Evolutionary conservation across 2,329 filamentous ascomycete genomes (phyloP).

Genomic region (Phoma sp.): DNA sequence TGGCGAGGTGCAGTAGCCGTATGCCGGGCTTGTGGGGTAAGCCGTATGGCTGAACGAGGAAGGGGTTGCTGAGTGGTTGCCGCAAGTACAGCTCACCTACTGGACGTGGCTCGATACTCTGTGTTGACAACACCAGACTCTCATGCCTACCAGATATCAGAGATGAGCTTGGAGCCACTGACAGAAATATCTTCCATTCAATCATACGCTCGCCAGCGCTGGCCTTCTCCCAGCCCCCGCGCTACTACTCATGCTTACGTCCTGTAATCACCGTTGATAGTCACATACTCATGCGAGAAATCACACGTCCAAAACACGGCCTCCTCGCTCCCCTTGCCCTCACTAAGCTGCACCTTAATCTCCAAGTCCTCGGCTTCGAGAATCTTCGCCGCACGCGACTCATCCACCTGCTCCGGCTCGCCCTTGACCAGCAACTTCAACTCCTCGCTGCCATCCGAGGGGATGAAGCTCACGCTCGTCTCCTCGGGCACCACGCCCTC

Average conservation of each 20-base stretch:
- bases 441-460: conserved; percentile 76
- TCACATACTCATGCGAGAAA: conserved; percentile 82
- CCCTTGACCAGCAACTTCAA: conserved; percentile 78
- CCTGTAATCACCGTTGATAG: conserved; percentile 71
- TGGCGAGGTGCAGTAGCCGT: no score
- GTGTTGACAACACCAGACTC: no score
- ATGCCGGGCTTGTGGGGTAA: no score
- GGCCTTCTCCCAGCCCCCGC: no score
- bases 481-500: conserved; percentile 69
- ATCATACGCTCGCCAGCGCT: no score
- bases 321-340: conserved; percentile 63
- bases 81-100: no score
- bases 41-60: no score
- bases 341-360: conserved; percentile 75
- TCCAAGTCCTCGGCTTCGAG: conserved; percentile 77
- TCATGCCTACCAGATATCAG: no score
- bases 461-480: conserved; percentile 80
- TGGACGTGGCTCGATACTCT: no score
- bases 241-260: conserved; percentile 43
- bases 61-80: no score
- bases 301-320: conserved; percentile 86
- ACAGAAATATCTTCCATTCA: no score
- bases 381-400: conserved; percentile 77
- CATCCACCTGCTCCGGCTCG: conserved; percentile 80
- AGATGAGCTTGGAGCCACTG: no score